These are phyloP conservation scores for Tuber calosporum DNA, from an alignment of 495 filamentous ascomycete genomes.

Conservation along the genomic window DNA sequence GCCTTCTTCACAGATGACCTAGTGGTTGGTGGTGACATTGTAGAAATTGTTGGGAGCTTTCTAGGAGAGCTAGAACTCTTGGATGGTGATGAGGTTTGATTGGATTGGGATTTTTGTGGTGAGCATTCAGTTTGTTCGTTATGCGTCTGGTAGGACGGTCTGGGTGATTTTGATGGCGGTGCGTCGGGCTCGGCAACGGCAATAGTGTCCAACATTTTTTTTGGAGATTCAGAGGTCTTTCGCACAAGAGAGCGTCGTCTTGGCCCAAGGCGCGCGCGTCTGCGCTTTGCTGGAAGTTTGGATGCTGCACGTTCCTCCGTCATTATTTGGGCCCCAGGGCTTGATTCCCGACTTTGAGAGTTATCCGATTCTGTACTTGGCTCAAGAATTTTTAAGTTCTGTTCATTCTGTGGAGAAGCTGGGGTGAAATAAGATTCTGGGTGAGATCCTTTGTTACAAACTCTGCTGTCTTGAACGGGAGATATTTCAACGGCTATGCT, in stretches of 20 bases:
- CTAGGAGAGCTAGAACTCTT: not conserved
- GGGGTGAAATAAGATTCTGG: not conserved
- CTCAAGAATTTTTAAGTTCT: not conserved
- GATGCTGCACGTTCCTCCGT: constrained; percentile 27
- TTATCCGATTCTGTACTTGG: not conserved
- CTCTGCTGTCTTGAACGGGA: not conserved
- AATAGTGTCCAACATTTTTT: not conserved
- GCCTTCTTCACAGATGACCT: constrained; percentile 24
- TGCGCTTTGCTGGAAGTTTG: constrained; percentile 1
- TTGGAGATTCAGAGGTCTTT: not conserved
- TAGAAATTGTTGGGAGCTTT: not conserved
- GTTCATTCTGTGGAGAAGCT: not conserved
- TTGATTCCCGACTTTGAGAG: constrained; percentile 1
- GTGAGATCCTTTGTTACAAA: not conserved
- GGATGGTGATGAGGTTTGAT: not conserved
- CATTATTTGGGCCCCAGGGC: constrained; percentile 29
- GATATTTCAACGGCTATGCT: not conserved
- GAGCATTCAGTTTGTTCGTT: not conserved
- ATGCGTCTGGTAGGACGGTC: not conserved
- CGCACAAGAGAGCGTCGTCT: not conserved
- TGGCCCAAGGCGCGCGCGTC: not conserved
- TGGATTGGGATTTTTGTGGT: not conserved
- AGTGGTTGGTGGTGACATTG: constrained; percentile 18
- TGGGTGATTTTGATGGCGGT: not conserved
- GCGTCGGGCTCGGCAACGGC: not conserved